phyloP scores from a whole-genome alignment of 2,329 filamentous ascomycete genomes.

The Xylaria sp. region DNA sequence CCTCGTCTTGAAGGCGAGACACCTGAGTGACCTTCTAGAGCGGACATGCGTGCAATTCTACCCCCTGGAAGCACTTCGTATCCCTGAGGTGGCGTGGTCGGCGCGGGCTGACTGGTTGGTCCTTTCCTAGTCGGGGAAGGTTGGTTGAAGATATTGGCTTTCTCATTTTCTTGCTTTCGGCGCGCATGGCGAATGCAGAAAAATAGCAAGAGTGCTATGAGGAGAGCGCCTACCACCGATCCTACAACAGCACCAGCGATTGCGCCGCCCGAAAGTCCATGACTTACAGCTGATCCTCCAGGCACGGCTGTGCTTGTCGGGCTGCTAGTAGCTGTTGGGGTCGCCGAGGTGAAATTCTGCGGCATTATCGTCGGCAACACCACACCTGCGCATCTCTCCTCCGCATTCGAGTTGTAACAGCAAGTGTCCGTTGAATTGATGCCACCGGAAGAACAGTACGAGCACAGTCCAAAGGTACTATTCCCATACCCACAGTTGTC shows the following conservation, averaged over 20 bases:
- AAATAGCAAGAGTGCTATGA: slow-evolving; percentile 77
- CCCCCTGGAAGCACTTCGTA: slow-evolving; percentile 86
- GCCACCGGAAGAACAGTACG: slow-evolving; percentile 85
- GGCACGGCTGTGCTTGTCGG: slow-evolving; percentile 51
- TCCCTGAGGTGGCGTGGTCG: slow-evolving; percentile 56
- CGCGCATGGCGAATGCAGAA: slow-evolving; percentile 69
- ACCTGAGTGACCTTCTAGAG: slow-evolving; percentile 79
- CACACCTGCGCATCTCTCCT: slow-evolving; percentile 79
- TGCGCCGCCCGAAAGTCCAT: slow-evolving; percentile 77
- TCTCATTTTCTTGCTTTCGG: slow-evolving; percentile 67
- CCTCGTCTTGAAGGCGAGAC: slow-evolving; percentile 68
- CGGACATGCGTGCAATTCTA: slow-evolving; percentile 94
- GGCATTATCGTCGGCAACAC: slow-evolving; percentile 79
- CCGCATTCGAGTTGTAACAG: slow-evolving; percentile 84
- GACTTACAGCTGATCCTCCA: slow-evolving; percentile 44
- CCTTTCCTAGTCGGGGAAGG: slow-evolving; percentile 76
- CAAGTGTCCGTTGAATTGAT: slow-evolving; percentile 95
- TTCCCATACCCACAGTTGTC: slow-evolving; percentile 86
- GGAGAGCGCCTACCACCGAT: slow-evolving; percentile 73
- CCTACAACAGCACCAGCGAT: slow-evolving; percentile 94
- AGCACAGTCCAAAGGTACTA: slow-evolving; percentile 80
- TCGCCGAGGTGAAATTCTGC: slow-evolving; percentile 67
- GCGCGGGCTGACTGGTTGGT: slow-evolving; percentile 55
- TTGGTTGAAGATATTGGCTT: slow-evolving; percentile 86
- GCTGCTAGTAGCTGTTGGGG: slow-evolving; percentile 60